phyloP scores from a whole-genome alignment of 2,329 filamentous ascomycete species.

The Cryphonectria carpinicola region DNA sequence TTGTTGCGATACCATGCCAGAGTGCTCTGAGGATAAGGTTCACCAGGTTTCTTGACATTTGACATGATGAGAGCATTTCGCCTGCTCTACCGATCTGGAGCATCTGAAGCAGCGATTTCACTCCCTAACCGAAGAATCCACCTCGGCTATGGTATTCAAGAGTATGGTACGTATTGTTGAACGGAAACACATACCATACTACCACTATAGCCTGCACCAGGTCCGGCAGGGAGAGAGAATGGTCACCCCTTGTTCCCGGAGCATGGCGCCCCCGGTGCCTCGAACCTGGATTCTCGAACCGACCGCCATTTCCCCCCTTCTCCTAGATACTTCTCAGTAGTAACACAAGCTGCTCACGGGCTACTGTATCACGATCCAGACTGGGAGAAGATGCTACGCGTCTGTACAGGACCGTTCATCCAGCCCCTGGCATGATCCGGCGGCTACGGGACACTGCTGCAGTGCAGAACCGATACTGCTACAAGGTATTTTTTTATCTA shows the following conservation, averaged over 20 bases:
- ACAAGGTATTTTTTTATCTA: background rate
- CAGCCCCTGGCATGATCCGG: background rate
- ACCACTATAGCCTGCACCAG: background rate
- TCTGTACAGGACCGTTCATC: background rate
- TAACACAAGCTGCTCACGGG: background rate
- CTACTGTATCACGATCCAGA: conserved; percentile 5
- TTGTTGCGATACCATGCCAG: background rate
- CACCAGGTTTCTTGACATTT: background rate
- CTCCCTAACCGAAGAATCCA: background rate
- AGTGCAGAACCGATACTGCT: background rate
- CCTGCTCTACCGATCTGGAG: background rate
- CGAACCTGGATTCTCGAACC: background rate
- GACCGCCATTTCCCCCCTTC: conserved; percentile 2
- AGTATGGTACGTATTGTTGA: background rate
- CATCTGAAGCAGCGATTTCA: background rate
- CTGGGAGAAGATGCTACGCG: background rate
- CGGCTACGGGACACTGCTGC: conserved; percentile 1
- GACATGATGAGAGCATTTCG: background rate
- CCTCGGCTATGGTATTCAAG: background rate
- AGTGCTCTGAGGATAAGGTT: background rate
- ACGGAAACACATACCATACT: background rate
- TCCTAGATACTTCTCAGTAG: background rate
- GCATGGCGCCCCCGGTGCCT: conserved; percentile 1
- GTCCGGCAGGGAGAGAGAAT: background rate
- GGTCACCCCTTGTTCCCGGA: background rate